Conservation (phyloP, 495 filamentous ascomycete species). For the Penicillium steckii region DNA sequence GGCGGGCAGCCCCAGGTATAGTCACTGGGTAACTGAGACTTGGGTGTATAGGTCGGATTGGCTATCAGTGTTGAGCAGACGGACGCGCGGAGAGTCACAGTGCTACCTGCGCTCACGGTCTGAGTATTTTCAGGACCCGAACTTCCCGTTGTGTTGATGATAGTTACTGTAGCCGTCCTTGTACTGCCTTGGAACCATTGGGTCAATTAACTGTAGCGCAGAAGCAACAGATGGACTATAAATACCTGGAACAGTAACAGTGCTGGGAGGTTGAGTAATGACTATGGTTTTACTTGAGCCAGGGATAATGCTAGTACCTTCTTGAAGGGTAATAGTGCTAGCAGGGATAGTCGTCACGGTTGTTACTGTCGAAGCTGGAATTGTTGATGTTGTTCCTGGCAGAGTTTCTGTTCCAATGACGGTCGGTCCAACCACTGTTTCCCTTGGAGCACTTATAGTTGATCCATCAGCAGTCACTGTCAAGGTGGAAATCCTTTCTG, state of each 20-base stretch:
- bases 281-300: conserved; percentile 11
- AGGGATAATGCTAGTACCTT: conserved; percentile 9
- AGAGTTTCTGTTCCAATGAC: background rate
- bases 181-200: conserved; percentile 11
- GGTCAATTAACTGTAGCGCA: background rate
- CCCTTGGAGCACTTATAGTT: conserved; percentile 5
- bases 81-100: conserved; percentile 10
- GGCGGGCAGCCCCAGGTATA: conserved; percentile 58
- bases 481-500: no score
- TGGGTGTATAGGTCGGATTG: conserved; percentile 36
- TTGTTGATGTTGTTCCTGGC: conserved; percentile 5
- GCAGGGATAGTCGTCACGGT: conserved; percentile 11
- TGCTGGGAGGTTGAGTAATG: conserved; percentile 7
- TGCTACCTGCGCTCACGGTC: conserved; percentile 1
- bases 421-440: background rate
- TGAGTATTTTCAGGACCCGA: conserved; percentile 3
- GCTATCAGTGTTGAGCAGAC: conserved; percentile 29
- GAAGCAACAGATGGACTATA: background rate
- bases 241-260: conserved; percentile 11
- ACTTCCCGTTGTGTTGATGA: conserved; percentile 9
- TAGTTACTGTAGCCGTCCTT: conserved; percentile 14
- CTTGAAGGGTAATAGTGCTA: background rate
- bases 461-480: background rate
- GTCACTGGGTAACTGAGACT: conserved; percentile 33
- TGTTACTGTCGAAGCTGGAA: conserved; percentile 24